A percentile compares a stretch with the other conserved stretches of the same genome.
These are phyloP conservation scores for Fomitopsis palustris DNA, from an alignment of 1,284 basidiomycete genomes.

Conservation along the genomic window DNA sequence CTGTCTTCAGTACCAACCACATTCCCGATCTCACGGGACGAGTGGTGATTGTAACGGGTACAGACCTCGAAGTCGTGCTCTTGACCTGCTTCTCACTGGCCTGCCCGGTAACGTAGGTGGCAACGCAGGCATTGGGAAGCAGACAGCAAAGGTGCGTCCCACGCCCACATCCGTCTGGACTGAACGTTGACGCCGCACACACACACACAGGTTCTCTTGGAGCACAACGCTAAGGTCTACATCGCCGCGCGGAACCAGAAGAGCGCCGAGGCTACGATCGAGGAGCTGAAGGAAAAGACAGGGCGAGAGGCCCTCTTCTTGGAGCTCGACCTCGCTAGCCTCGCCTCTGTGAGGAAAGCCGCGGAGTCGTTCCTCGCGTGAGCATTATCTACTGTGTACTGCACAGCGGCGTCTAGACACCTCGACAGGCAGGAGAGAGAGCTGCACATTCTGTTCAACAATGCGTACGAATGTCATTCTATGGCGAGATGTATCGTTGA, in stretches of 20 bases:
- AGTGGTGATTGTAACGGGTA: slow-evolving; percentile 37
- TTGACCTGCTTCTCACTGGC: too few species aligned
- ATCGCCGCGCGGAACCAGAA: slow-evolving; percentile 43
- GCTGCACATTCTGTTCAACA: slow-evolving; percentile 51
- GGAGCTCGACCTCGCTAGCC: slow-evolving; percentile 45
- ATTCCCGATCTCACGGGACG: slow-evolving; percentile 33
- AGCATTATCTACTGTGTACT: slow-evolving; percentile 40
- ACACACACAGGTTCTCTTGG: slow-evolving; percentile 34
- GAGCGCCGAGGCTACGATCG: slow-evolving; percentile 42
- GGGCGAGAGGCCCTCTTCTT: slow-evolving; percentile 40
- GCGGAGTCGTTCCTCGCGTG: slow-evolving; percentile 38
- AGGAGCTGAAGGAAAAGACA: slow-evolving; percentile 32
- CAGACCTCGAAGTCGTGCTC: too few species aligned
- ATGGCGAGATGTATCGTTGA: too few species aligned
- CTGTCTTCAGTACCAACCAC: slow-evolving; percentile 24
- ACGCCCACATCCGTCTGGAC: neutral
- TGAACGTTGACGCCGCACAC: neutral
- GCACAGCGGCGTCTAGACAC: too few species aligned
- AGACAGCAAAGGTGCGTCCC: slow-evolving; percentile 24
- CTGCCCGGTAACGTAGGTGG: slow-evolving; percentile 24
- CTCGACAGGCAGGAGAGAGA: slow-evolving; percentile 39
- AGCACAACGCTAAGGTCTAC: slow-evolving; percentile 49
- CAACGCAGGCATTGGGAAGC: slow-evolving; percentile 39
- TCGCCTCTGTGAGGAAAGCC: slow-evolving; percentile 37
- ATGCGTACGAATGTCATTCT: too few species aligned